Evolutionary conservation across 495 filamentous ascomycete species (phyloP), one percentile per base, ranked within the genome.

Genomic region (Margaritispora aquatica): DNA sequence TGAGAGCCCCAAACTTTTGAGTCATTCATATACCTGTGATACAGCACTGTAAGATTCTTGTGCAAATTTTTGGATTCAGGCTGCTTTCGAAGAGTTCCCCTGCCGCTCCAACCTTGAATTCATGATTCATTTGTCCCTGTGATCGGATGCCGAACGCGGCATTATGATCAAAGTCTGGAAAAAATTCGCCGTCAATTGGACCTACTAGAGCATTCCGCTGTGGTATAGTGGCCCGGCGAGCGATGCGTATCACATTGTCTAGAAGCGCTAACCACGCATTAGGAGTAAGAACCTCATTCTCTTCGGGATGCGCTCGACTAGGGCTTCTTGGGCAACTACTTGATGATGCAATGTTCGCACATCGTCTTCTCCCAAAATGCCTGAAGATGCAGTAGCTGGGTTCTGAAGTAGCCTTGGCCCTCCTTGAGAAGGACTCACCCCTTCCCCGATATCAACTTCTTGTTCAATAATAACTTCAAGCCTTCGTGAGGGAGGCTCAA

Each of bases 11-110:
- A 2, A 68, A 69, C n/a, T n/a, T n/a, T n/a, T n/a, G 19, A 80
- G 67, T 9, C 76, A 26, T 29, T 78, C 72, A 54, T 74, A 78
- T 0, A 74, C 74, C 77, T 80, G 13, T 5, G 13, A 34, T 5
- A 34, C 5, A 34, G 13, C 29, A 34, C n/a, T n/a, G n/a, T n/a
- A n/a, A n/a, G n/a, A n/a, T n/a, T 34, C 29, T 5, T 34, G 29
- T 34, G 5, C 29, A 34, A 34, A 13, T 13, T 13, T 5, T 34
- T 34, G 29, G 5, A 34, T 34, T 34, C 5, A 50, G 24, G 48
- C 41, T 20, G 66, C 73, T 66, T 62, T 76, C 76, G 53, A 71
- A 77, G n/a, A 79, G 65, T 55, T 79, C 76, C 11, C 76, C 76
- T 1, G 74, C 75, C 0, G 76, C 75, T 13, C 75, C 76, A 49